These are phyloP conservation scores for Podosphaera fusca DNA, from an alignment of 2,329 filamentous ascomycete species.

Conservation along the genomic window DNA sequence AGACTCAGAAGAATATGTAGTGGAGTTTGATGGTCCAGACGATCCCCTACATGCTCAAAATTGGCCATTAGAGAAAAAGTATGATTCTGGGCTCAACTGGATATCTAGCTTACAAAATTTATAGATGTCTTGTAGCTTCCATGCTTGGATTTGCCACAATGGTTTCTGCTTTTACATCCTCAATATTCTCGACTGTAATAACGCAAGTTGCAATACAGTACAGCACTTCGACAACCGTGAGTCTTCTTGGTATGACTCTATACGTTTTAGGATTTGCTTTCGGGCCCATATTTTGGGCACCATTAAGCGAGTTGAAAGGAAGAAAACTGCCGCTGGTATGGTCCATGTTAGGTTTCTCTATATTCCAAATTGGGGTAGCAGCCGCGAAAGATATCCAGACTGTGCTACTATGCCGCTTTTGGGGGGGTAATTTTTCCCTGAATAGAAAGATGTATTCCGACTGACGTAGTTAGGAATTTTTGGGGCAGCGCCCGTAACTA, in stretches of 20 bases:
- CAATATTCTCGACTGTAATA: conserved; percentile 50
- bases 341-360: conserved; percentile 43
- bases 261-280: conserved; percentile 53
- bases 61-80: conserved; percentile 63
- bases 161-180: conserved; percentile 47
- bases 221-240: conserved; percentile 35
- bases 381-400: conserved; percentile 45
- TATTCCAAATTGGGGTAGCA: conserved; percentile 42
- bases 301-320: conserved; percentile 48
- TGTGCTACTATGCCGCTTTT: conserved; percentile 49
- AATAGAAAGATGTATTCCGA: not conserved
- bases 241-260: conserved; percentile 40
- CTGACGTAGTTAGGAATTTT: conserved; percentile 25
- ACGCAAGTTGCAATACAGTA: conserved; percentile 31
- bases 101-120: conserved; percentile 11
- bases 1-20: conserved; percentile 52
- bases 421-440: conserved; percentile 30
- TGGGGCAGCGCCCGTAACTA: conserved; percentile 42
- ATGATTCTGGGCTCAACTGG: conserved; percentile 15
- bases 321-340: conserved; percentile 37
- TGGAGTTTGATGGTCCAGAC: conserved; percentile 63
- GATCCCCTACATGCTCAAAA: conserved; percentile 77
- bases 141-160: conserved; percentile 56
- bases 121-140: conserved; percentile 34
- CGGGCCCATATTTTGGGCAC: conserved; percentile 49